Percentiles rank a stretch among this genome's conserved stretches.
These are phyloP conservation scores for Lentinula guzmanii DNA, from an alignment of 768 basidiomycete species.

Conservation along the genomic window DNA sequence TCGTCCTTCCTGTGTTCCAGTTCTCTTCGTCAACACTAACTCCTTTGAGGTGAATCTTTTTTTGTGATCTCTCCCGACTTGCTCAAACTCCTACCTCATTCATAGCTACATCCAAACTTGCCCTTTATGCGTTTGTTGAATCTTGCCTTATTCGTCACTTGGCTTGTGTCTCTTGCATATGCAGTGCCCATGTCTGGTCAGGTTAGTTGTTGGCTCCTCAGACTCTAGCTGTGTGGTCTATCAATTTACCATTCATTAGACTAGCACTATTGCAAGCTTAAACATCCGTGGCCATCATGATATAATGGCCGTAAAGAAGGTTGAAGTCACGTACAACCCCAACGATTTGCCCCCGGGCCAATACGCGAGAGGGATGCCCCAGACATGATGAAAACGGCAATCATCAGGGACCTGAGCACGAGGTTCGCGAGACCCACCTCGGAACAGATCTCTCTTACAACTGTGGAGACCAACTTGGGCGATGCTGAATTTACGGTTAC, in stretches of 20 bases:
- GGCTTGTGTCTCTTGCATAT: not conserved
- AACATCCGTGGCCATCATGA: too few species aligned
- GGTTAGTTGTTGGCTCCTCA: not conserved
- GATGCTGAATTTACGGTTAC: not conserved
- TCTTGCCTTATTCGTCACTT: not conserved
- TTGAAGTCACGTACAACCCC: too few species aligned
- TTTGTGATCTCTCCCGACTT: not conserved
- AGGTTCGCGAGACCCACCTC: not conserved
- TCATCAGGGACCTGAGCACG: not conserved
- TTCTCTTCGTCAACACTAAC: not conserved
- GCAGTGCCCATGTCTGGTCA: not conserved
- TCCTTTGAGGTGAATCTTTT: not conserved
- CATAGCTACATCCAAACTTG: not conserved
- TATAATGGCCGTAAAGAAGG: too few species aligned
- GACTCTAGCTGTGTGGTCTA: too few species aligned
- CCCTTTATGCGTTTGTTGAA: not conserved
- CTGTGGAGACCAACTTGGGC: not conserved
- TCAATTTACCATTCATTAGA: too few species aligned
- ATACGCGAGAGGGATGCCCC: too few species aligned
- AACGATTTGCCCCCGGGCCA: too few species aligned
- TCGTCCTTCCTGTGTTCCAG: too few species aligned
- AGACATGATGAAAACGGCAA: not conserved
- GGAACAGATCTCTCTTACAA: not conserved
- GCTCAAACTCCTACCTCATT: not conserved
- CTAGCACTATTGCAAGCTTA: too few species aligned